A percentile compares a stretch with the other conserved stretches of the same genome.
These are phyloP conservation scores for Aspergillus haitiensis DNA, from an alignment of 495 filamentous ascomycete species.

Conservation along the genomic window DNA sequence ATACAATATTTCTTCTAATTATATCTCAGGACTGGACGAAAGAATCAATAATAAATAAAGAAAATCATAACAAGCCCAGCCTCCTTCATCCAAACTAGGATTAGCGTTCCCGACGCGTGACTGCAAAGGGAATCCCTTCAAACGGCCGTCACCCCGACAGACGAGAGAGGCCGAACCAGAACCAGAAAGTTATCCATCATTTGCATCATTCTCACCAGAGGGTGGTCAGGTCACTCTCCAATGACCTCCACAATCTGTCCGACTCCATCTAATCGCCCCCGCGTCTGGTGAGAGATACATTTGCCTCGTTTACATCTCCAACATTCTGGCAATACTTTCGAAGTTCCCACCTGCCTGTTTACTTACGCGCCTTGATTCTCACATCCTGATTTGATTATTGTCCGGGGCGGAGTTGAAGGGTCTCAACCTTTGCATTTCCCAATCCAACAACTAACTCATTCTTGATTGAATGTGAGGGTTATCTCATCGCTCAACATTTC, in stretches of 20 bases:
- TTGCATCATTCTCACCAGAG: conserved; percentile 30
- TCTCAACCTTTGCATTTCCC: conserved; percentile 21
- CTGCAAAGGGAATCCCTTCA: conserved; percentile 35
- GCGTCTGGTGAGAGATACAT: conserved; percentile 27
- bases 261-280: conserved; percentile 16
- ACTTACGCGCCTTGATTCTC: conserved; percentile 17
- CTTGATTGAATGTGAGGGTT: conserved; percentile 13
- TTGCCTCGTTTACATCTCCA: conserved; percentile 2
- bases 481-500: conserved; percentile 11
- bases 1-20: conserved; percentile 3
- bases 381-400: conserved; percentile 24
- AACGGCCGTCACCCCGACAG: conserved; percentile 30
- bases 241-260: conserved; percentile 28
- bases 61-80: conserved; percentile 19
- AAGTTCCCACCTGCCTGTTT: conserved; percentile 16
- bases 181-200: conserved; percentile 7
- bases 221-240: conserved; percentile 30
- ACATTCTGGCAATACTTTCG: background rate
- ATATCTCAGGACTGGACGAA: background rate
- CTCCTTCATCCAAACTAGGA: conserved; percentile 26
- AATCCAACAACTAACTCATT: conserved; percentile 14
- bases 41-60: conserved; percentile 7
- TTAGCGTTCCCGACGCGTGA: conserved; percentile 51
- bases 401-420: conserved; percentile 27
- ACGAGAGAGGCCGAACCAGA: conserved; percentile 8